These are phyloP conservation scores for Sphagnum contortum DNA, from an alignment of 225 moss, liverwort and hornwort species.

Conservation along the genomic window DNA sequence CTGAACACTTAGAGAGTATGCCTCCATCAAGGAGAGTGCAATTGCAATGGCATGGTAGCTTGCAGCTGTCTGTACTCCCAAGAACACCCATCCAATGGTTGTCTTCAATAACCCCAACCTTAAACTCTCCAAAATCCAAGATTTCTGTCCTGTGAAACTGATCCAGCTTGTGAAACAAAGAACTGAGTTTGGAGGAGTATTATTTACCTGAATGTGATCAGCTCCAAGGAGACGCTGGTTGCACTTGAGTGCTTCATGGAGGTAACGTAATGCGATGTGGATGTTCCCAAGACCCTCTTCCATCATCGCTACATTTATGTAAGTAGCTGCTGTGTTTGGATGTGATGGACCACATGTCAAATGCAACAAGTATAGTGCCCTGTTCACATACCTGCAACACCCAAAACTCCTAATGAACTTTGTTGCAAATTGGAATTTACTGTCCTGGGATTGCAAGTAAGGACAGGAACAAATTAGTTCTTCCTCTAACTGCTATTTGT, in stretches of 20 bases:
- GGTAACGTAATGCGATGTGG: constrained; percentile 53
- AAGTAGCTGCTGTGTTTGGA: constrained; percentile 61
- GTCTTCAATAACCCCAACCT: not conserved
- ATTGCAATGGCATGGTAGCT: constrained; percentile 67
- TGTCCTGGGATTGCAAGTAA: too few species aligned
- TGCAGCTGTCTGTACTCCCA: constrained; percentile 45
- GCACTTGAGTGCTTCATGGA: constrained; percentile 60
- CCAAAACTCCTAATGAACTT: too few species aligned
- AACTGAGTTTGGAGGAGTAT: not conserved
- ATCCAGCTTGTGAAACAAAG: too few species aligned
- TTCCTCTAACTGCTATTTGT: too few species aligned
- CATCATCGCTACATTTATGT: constrained; percentile 72
- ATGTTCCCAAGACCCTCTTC: constrained; percentile 65
- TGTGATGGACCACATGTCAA: constrained; percentile 63
- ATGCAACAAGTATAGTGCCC: constrained; percentile 54
- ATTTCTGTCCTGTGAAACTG: not conserved
- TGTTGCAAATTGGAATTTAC: too few species aligned
- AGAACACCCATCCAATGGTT: not conserved
- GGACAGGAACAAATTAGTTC: too few species aligned
- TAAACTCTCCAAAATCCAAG: not conserved
- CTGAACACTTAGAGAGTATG: constrained; percentile 62
- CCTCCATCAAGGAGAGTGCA: constrained; percentile 64
- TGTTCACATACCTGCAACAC: constrained; percentile 42
- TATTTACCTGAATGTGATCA: constrained; percentile 55
- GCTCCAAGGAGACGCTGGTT: constrained; percentile 64